Evolutionary conservation across 2,329 filamentous ascomycete genomes (phyloP), one percentile per base, ranked within the genome.

Genomic region (Aspergillus carbonarius): DNA sequence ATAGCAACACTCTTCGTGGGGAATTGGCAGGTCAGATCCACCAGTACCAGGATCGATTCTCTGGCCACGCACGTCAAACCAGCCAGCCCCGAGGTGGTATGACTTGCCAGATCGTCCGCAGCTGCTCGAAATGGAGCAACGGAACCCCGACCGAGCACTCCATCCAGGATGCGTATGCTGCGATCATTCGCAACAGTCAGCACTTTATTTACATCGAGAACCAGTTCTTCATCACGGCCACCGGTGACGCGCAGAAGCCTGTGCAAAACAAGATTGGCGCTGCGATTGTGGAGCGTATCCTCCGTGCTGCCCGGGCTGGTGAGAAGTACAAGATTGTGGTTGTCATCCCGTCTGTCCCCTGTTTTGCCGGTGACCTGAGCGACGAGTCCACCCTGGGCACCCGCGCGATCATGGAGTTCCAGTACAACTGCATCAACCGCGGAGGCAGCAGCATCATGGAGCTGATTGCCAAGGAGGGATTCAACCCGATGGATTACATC

Each of bases 201-300:
- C 93, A 98, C 72, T 98, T 88, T 65, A 87, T 99, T 12, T 99
- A 98, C 77, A 96, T 99, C 58, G 95, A 99, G 74, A 98, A 99
- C 68, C 95, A 99, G 72, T 98, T 98, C 80, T 99, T 98, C 81
- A 98, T 96, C 71, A 96, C 92, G 0, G 91, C 95, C 0, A 98
- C 95, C 0, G 91, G 92, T 8, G 88, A 95, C 17, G 78, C 96
- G 15, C 93, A 97, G 73, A 80, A 83, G 4, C 93, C 93, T 0
- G 87, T 99, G 20, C 87, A 92, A 74, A 99, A 99, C 72, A 89
- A 88, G 51, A 91, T 99, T 49, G 95, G 95, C n/a, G 83, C 83
- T 27, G 89, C 95, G 3, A 96, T 99, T 52, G 95, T 97, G 3
- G 92, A 99, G 58, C 92, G 93, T 1, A 88, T 93, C 23, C 84